Conservation (phyloP, 495 filamentous ascomycete genomes). For the Podospora pseudocomata region DNA sequence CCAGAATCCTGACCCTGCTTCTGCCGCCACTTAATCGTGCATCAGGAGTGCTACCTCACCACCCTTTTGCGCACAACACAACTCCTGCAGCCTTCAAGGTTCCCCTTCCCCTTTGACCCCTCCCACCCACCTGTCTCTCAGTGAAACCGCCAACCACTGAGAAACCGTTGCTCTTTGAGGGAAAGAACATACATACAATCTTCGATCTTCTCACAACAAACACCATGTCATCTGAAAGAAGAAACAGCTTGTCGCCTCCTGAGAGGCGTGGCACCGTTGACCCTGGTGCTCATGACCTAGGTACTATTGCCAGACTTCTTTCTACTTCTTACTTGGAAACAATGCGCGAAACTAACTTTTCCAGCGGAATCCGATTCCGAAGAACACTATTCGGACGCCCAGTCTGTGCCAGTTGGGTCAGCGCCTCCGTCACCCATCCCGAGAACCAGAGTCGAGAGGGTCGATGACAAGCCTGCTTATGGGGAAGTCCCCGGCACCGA, state of each 20-base stretch:
- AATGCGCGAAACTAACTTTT: constrained; percentile 14
- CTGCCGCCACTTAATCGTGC: background rate
- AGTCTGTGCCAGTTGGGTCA: constrained; percentile 59
- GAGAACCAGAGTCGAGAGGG: constrained; percentile 77
- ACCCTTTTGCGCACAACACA: background rate
- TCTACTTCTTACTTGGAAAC: background rate
- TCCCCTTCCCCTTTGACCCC: background rate
- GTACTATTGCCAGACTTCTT: constrained; percentile 41
- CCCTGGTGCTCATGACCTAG: constrained; percentile 76
- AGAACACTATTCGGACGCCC: constrained; percentile 89
- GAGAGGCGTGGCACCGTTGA: constrained; percentile 64
- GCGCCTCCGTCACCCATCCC: constrained; percentile 64
- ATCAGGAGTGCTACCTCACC: background rate
- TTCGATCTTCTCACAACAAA: background rate
- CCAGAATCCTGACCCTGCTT: background rate
- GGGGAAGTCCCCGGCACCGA: constrained; percentile 85
- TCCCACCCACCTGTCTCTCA: background rate
- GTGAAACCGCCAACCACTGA: background rate
- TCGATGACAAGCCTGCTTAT: constrained; percentile 62
- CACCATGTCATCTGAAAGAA: constrained; percentile 26
- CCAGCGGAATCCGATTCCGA: constrained; percentile 64
- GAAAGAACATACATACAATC: background rate
- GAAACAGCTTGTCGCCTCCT: constrained; percentile 61
- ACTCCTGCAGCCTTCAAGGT: background rate
- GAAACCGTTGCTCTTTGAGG: background rate